Conservation (phyloP, 1,284 basidiomycete genomes). For the Leccinum subatratum region DNA sequence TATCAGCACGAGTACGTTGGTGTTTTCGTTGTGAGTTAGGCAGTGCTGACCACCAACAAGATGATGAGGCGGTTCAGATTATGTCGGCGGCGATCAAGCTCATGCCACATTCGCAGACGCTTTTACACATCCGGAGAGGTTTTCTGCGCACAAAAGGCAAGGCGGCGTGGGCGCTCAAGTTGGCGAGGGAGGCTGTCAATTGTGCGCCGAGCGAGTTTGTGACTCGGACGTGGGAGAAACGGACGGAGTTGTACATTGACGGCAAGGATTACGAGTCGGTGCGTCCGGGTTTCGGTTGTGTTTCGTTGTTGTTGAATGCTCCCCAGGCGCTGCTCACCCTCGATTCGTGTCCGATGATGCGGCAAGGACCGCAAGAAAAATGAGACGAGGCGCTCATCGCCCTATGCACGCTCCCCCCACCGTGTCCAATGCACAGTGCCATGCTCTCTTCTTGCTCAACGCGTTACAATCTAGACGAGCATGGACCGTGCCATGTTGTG, state of each 20-base stretch:
- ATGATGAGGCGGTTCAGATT: conserved; percentile 38
- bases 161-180: conserved; percentile 84
- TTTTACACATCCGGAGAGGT: conserved; percentile 92
- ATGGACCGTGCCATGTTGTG: too few species aligned
- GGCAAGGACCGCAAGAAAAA: conserved; percentile 65
- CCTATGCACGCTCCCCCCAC: too few species aligned
- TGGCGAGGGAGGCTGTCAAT: conserved; percentile 94
- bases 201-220: conserved; percentile 97
- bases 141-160: conserved; percentile 85
- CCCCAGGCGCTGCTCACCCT: conserved; percentile 82
- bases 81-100: conserved; percentile 83
- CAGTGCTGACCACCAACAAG: conserved; percentile 38
- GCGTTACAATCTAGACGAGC: too few species aligned
- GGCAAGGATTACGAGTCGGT: conserved; percentile 80
- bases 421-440: too few species aligned
- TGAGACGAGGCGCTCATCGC: too few species aligned
- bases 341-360: conserved; percentile 96
- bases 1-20: too few species aligned
- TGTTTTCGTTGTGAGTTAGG: too few species aligned
- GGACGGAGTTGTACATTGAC: conserved; percentile 93
- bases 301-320: conserved; percentile 5
- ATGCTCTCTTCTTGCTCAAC: too few species aligned
- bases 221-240: conserved; percentile 84
- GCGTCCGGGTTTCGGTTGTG: conserved; percentile 16
- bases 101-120: conserved; percentile 87